Evolutionary conservation across 2,329 filamentous ascomycete species (phyloP).

Genomic region (Coniochaeta sp.): DNA sequence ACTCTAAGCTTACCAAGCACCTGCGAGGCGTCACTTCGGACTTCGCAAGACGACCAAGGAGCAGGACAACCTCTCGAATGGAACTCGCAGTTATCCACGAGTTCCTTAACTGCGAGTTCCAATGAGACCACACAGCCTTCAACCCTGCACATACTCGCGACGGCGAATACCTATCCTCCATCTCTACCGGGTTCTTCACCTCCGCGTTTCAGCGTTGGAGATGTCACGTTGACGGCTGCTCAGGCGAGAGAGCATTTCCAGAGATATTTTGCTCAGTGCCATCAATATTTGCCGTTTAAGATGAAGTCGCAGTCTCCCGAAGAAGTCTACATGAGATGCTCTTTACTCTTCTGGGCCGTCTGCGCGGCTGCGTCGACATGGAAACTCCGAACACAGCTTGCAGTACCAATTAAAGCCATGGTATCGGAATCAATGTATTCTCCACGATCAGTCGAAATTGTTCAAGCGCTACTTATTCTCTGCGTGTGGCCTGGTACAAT

Average conservation of each 20-base stretch:
- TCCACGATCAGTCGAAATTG: background rate
- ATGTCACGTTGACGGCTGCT: background rate
- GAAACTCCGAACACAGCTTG: background rate
- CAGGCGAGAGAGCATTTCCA: background rate
- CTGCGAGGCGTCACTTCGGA: background rate
- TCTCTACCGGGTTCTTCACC: background rate
- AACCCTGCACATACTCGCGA: background rate
- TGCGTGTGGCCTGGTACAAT: background rate
- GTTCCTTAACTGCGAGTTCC: background rate
- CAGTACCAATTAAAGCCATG: background rate
- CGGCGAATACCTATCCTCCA: background rate
- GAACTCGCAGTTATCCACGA: background rate
- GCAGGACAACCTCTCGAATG: background rate
- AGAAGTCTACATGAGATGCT: background rate
- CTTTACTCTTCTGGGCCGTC: background rate
- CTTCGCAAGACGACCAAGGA: background rate
- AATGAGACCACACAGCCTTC: background rate
- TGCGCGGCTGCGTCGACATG: background rate
- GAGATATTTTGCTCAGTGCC: background rate
- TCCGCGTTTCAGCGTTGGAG: background rate
- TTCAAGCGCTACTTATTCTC: background rate
- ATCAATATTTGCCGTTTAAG: background rate
- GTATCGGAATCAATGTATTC: background rate
- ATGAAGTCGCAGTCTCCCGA: background rate
- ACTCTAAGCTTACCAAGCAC: background rate